Percentiles rank a stretch among this genome's conserved stretches.
phyloP scores from a whole-genome alignment of 371 early-diverging fungal genomes.

The Mucor plumbeus region DNA sequence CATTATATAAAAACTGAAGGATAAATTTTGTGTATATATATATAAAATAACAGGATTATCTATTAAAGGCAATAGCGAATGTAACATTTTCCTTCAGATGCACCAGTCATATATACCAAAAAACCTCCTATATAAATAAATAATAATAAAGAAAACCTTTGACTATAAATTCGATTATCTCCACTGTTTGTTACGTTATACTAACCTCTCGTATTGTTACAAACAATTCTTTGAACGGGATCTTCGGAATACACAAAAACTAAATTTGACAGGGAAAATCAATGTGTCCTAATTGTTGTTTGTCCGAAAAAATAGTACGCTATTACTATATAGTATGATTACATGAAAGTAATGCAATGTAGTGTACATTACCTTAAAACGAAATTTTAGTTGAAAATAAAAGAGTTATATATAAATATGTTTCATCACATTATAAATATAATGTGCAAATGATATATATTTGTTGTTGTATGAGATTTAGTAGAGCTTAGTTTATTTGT shows the following conservation, averaged over 20 bases:
- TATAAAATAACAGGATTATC: not conserved
- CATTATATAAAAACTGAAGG: not conserved
- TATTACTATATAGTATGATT: no score
- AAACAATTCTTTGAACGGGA: not conserved
- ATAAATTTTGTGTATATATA: no score
- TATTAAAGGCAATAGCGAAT: slow-evolving; percentile 8
- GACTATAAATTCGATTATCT: slow-evolving; percentile 1
- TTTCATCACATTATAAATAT: not conserved
- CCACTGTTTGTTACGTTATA: not conserved
- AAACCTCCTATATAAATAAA: slow-evolving; percentile 10
- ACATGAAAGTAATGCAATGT: not conserved
- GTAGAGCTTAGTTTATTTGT: no score
- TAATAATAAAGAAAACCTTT: not conserved
- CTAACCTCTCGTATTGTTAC: slow-evolving; percentile 2
- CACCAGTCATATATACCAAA: not conserved
- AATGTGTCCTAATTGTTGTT: slow-evolving; percentile 7
- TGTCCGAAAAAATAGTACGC: not conserved
- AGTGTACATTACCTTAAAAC: not conserved
- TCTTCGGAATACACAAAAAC: slow-evolving; percentile 12
- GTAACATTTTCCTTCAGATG: not conserved
- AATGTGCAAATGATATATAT: not conserved
- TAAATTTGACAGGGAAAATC: slow-evolving; percentile 6
- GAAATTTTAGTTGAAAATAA: not conserved
- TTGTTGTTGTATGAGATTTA: not conserved
- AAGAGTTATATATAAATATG: not conserved